Conservation (phyloP, 164 flowering plant genomes). For the Buxus sempervirens region DNA sequence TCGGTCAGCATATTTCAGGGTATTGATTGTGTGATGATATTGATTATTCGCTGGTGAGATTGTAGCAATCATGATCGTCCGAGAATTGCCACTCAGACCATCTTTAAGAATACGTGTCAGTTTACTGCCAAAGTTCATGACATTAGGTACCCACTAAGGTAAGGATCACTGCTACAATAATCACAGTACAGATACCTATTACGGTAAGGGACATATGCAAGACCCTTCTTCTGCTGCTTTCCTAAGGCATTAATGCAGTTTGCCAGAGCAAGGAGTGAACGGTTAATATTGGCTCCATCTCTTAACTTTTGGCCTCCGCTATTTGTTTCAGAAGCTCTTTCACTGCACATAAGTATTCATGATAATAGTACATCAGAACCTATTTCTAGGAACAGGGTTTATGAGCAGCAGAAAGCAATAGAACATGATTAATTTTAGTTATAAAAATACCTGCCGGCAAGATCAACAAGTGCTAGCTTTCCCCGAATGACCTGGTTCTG, state of each 20-base stretch:
- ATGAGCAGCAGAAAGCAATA: constrained; percentile 4
- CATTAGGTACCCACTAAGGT: constrained; percentile 19
- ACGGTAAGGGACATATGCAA: constrained; percentile 94
- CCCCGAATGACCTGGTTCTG: constrained; percentile 69
- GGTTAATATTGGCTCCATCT: constrained; percentile 92
- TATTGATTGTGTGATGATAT: constrained; percentile 86
- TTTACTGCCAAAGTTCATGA: constrained; percentile 50
- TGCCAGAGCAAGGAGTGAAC: constrained; percentile 91
- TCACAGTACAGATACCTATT: constrained; percentile 55
- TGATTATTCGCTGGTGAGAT: constrained; percentile 77
- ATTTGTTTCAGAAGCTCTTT: constrained; percentile 90
- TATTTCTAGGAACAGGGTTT: not conserved
- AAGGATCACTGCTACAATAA: constrained; percentile 2
- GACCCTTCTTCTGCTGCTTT: constrained; percentile 89
- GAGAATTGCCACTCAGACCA: constrained; percentile 93
- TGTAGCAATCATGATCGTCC: constrained; percentile 86
- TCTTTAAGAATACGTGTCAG: constrained; percentile 91
- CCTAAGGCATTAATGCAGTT: constrained; percentile 94
- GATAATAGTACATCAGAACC: not conserved
- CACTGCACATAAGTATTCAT: constrained; percentile 42
- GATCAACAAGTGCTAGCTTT: constrained; percentile 93
- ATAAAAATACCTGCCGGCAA: constrained; percentile 67
- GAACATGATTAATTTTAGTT: not conserved
- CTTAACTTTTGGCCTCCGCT: constrained; percentile 85
- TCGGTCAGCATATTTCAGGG: constrained; percentile 87